Evolutionary conservation across 1,139 yeast species (phyloP), one percentile per base, ranked within the genome.

Genomic region (Meyerozyma carpophila): DNA sequence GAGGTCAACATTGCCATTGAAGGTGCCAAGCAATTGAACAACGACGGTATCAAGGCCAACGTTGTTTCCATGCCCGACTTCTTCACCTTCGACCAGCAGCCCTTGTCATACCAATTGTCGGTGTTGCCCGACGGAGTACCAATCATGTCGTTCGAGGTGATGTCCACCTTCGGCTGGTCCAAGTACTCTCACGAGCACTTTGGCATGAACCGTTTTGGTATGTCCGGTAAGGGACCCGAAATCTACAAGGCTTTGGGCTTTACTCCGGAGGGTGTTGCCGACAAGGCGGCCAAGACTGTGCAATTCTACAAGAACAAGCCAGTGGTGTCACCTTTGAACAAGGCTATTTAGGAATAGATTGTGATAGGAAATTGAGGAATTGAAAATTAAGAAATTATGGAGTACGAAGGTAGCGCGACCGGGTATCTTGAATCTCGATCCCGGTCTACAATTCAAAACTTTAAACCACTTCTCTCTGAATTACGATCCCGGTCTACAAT

Each of bases 71-170:
- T 94, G 54, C 98, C 98, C 63, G 98, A 91, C 73, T 86, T 88
- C 82, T 74, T 70, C 70, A 87, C 96, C 51, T 94, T 93, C 63
- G 95, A 88, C 73, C 65, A 74, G 60, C 98, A 94, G 79, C 57
- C 89, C 28, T 62, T 70, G 53, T 91, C 82, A 57, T 94, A 93
- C 79, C 78, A 75, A 72, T 77, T 87, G 62, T 77, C 88, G 45
- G 95, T 93, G 49, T 79, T 93, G 68, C 98, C 98, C 64, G 95
- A 91, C 64, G 94, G 94, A 61, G 82, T 86, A 44, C 98, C 98
- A 68, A 82, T 89, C 63, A 58, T 94, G 70, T 89, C 97, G 47
- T 88, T 91, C 56, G 99, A 94, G 79, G 98, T 91, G 48, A 79
- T 90, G 83, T 70, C 95, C 47, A 84, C 96, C 49, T 75, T 79